Conservation (phyloP, 148 eudicot genomes). For the Bassia scoparia region DNA sequence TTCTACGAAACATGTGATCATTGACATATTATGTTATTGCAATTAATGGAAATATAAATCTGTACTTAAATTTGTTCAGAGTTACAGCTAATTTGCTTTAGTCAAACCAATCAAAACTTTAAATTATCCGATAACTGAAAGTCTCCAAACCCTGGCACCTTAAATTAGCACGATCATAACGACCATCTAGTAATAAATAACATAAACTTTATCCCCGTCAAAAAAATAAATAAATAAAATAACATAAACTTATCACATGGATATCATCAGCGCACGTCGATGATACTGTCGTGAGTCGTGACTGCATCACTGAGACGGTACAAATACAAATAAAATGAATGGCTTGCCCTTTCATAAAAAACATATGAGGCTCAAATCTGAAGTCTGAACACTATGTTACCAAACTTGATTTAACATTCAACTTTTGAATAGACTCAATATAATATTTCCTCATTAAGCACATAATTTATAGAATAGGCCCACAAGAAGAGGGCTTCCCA, state of each 20-base stretch:
- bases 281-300: too few species aligned
- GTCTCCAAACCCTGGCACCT: background rate
- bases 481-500: constrained; percentile 34
- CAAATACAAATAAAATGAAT: too few species aligned
- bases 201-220: too few species aligned
- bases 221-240: too few species aligned
- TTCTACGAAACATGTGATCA: background rate
- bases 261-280: background rate
- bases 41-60: background rate
- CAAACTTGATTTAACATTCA: constrained; percentile 7
- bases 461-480: constrained; percentile 10
- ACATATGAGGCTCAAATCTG: too few species aligned
- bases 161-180: background rate
- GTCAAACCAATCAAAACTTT: background rate
- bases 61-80: background rate
- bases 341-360: too few species aligned
- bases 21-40: background rate
- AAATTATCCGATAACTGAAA: background rate
- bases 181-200: background rate
- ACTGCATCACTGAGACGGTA: too few species aligned
- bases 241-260: background rate
- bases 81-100: background rate
- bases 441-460: background rate
- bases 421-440: constrained; percentile 10
- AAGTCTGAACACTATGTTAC: constrained; percentile 9